phyloP scores from a whole-genome alignment of 164 flowering plant genomes.

The Tetracentron sinense region DNA sequence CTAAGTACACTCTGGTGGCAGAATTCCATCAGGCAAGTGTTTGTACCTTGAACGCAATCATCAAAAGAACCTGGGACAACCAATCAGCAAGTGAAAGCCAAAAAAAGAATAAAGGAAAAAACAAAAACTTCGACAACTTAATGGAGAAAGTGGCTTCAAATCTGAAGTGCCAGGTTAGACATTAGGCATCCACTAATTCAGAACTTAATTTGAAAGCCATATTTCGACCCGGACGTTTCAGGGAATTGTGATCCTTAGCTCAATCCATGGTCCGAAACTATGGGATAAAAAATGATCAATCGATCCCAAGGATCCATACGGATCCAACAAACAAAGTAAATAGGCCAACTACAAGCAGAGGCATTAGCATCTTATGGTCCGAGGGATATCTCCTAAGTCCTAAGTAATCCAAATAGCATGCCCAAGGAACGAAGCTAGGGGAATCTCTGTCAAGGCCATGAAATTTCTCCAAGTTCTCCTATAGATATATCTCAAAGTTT shows the following conservation, averaged over 20 bases:
- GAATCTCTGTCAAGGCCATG: too few relatives aligned
- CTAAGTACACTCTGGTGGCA: neutral
- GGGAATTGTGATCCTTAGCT: constrained; percentile 1
- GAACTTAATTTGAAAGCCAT: too few relatives aligned
- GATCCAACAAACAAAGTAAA: too few relatives aligned
- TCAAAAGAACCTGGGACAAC: neutral
- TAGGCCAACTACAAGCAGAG: too few relatives aligned
- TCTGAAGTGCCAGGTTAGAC: neutral
- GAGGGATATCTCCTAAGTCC: too few relatives aligned
- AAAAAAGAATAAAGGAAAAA: neutral
- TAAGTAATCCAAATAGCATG: too few relatives aligned
- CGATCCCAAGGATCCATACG: neutral
- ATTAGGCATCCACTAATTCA: neutral
- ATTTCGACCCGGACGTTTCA: too few relatives aligned
- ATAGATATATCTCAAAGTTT: too few relatives aligned
- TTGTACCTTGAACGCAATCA: neutral
- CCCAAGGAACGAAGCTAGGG: too few relatives aligned
- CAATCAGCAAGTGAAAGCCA: neutral
- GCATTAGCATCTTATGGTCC: too few relatives aligned
- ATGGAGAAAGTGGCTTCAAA: neutral
- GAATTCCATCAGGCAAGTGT: neutral
- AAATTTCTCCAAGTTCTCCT: too few relatives aligned
- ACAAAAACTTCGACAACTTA: neutral
- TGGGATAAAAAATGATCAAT: neutral
- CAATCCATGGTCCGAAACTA: neutral